Percentiles rank a stretch among this genome's conserved stretches.
These are phyloP conservation scores for Tolypocladium guangdongense DNA, from an alignment of 2,329 filamentous ascomycete genomes.

Conservation along the genomic window DNA sequence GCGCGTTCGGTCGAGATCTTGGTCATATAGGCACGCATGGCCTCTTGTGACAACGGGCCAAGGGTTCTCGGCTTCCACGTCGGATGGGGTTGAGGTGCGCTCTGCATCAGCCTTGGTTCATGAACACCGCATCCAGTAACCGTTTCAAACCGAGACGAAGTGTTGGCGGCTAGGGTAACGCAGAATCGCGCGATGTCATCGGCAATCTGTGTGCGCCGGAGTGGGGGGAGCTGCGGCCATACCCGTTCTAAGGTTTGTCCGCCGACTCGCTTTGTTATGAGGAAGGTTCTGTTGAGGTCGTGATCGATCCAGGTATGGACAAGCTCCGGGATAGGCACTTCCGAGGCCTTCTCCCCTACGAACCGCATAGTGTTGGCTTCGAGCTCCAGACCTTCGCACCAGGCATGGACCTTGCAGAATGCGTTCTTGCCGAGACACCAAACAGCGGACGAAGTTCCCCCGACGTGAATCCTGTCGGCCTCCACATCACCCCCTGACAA, in stretches of 20 bases:
- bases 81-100: constrained; percentile 1
- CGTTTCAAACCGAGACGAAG: constrained; percentile 2
- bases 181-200: background rate
- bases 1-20: constrained; percentile 18
- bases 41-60: constrained; percentile 2
- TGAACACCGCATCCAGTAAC: constrained; percentile 1
- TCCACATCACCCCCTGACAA: background rate
- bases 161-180: constrained; percentile 1
- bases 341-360: background rate
- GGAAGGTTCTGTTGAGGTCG: constrained; percentile 1
- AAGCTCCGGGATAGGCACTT: constrained; percentile 1
- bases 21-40: constrained; percentile 12
- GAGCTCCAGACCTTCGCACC: background rate
- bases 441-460: background rate
- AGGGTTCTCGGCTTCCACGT: constrained; percentile 1
- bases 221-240: background rate
- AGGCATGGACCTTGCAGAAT: background rate
- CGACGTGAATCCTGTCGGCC: background rate
- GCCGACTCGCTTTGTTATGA: constrained; percentile 1
- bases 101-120: background rate
- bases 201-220: background rate
- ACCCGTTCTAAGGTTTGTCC: constrained; percentile 1
- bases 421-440: background rate
- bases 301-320: constrained; percentile 2
- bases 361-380: constrained; percentile 1